Evolutionary conservation across 2,329 filamentous ascomycete genomes (phyloP), one percentile per base, ranked within the genome.

Genomic region (Ophiostoma himal-ulmi): DNA sequence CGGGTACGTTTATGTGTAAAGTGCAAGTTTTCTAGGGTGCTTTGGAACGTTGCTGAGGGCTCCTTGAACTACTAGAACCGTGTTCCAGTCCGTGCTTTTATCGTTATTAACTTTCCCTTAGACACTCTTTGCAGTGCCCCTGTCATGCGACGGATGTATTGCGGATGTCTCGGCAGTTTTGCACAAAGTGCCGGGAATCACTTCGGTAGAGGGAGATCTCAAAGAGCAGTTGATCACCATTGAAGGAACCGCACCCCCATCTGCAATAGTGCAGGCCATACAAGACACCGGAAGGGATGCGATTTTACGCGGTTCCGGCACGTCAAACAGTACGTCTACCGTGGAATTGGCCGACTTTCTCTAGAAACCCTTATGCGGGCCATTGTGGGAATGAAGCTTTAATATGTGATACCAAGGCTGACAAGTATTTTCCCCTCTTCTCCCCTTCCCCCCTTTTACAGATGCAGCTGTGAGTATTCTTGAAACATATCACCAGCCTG

Each of bases 401-500:
- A 6, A 22, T n/a, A 39, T 39, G 17, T 22, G 62, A 39, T n/a
- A 65, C 62, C 2, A 6, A 22, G 34, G 62, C 62, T 65, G 34
- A 65, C 36, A 36, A 65, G 8, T 34, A 22, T 52, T 68, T 68
- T 68, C 26, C 52, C 37, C 60, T 39, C 20, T 20, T n/a, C 36
- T 36, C 5, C 37, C 57, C 60, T 11, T 22, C 14, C 11, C 22
- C 36, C 60, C 7, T 52, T 34, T 14, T 37, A 66, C 74, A 88
- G 91, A 88, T 78, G 92, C 93, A 39, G 93, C 94, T 64, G 95
- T 99, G 62, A 97, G 94, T 81, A 98, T 99, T 77, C 88, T 99
- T 72, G 95, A 99, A 83, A 96, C 93, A 70, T 88, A 85, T 75
- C 34, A 39, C 37, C 62, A 69, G 22, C 26, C 54, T 17, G 57